Percentiles rank a stretch among this genome's conserved stretches.
Conservation (phyloP, 148 eudicot species). For the Dysphania ambrosioides region DNA sequence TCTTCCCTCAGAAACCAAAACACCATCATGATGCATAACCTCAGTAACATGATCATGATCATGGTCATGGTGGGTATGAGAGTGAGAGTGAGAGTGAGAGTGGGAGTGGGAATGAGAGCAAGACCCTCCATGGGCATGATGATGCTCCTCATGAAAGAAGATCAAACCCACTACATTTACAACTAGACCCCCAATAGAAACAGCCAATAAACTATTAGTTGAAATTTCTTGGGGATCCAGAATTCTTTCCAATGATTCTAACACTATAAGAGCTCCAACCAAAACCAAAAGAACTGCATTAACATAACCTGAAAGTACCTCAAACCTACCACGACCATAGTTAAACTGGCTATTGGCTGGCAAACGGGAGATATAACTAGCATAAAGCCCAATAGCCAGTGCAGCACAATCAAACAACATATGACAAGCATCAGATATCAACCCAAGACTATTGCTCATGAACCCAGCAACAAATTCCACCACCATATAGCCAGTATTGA, state of each 20-base stretch:
- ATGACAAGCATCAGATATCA: slow-evolving; percentile 98
- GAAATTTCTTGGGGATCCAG: slow-evolving; percentile 97
- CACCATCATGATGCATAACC: slow-evolving; percentile 24
- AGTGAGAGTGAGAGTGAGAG: slow-evolving; percentile 41
- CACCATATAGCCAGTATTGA: slow-evolving; percentile 89
- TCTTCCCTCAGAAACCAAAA: slow-evolving; percentile 26
- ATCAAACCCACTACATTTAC: slow-evolving; percentile 88
- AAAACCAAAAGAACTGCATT: slow-evolving; percentile 94
- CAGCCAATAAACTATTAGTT: slow-evolving; percentile 70
- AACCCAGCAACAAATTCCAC: slow-evolving; percentile 94
- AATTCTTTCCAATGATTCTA: slow-evolving; percentile 89
- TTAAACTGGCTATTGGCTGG: slow-evolving; percentile 87
- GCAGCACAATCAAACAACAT: slow-evolving; percentile 99
- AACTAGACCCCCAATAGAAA: slow-evolving; percentile 84
- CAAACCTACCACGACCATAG: slow-evolving; percentile 96
- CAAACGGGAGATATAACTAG: slow-evolving; percentile 85
- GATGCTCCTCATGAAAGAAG: slow-evolving; percentile 97
- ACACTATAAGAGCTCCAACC: slow-evolving; percentile 87
- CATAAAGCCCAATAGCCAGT: slow-evolving; percentile 90
- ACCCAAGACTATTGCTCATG: slow-evolving; percentile 96
- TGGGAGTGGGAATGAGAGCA: slow-evolving; percentile 62
- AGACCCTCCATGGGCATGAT: slow-evolving; percentile 94
- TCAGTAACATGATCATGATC: slow-evolving; percentile 34
- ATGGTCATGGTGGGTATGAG: slow-evolving; percentile 30
- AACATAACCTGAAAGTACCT: slow-evolving; percentile 94